These are phyloP conservation scores for Yamadazyma spencermartinsiae DNA, from an alignment of 1,139 yeast species.

Conservation along the genomic window DNA sequence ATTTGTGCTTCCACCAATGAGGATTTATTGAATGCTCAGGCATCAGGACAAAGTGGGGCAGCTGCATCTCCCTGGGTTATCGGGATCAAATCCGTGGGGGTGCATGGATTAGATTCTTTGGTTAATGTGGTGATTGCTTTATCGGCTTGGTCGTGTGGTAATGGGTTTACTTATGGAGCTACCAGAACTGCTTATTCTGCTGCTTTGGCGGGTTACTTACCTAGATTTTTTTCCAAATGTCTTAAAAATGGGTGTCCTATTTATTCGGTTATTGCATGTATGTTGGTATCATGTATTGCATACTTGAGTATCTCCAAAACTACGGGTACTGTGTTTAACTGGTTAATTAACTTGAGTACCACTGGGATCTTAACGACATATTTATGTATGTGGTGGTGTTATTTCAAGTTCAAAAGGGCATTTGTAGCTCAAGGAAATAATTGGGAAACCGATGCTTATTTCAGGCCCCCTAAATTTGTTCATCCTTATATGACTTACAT, in stretches of 20 bases:
- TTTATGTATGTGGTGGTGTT: slow-evolving; percentile 49
- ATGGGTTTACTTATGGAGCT: slow-evolving; percentile 36
- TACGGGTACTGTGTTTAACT: slow-evolving; percentile 34
- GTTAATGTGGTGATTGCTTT: slow-evolving; percentile 37
- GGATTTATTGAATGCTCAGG: slow-evolving; percentile 25
- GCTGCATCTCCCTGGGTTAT: slow-evolving; percentile 44
- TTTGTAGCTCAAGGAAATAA: slow-evolving; percentile 33
- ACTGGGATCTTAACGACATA: slow-evolving; percentile 56
- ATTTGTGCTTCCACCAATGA: slow-evolving; percentile 37
- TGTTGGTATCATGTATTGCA: slow-evolving; percentile 26
- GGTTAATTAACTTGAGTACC: slow-evolving; percentile 45
- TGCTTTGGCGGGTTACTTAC: slow-evolving; percentile 38
- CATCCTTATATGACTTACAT: slow-evolving; percentile 37
- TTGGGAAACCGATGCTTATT: slow-evolving; percentile 23
- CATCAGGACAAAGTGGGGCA: slow-evolving; percentile 28
- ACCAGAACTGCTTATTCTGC: slow-evolving; percentile 38
- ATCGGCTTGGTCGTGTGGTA: slow-evolving; percentile 43
- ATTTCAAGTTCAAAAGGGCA: slow-evolving; percentile 39
- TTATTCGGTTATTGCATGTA: slow-evolving; percentile 28
- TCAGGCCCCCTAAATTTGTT: slow-evolving; percentile 27
- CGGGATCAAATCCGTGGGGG: slow-evolving; percentile 38
- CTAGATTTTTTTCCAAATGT: slow-evolving; percentile 34
- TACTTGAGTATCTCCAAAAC: slow-evolving; percentile 29
- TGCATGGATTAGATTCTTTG: slow-evolving; percentile 34
- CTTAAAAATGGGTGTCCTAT: slow-evolving; percentile 37